These are phyloP conservation scores for Lantana camara DNA, from an alignment of 257 asterid species.

Conservation along the genomic window DNA sequence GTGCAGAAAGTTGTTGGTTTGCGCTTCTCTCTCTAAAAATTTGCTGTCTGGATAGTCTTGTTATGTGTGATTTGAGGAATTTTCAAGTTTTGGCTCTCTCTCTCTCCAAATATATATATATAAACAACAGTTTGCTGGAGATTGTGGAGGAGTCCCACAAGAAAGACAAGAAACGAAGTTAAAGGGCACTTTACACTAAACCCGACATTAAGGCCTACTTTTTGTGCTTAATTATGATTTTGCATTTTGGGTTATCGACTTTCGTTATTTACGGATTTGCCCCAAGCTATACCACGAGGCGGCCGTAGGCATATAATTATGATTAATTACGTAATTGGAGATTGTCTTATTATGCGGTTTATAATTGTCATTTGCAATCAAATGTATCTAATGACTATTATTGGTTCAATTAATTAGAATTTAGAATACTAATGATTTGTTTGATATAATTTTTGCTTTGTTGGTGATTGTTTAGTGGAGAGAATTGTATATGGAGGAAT, in stretches of 20 bases:
- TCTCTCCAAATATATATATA: background rate
- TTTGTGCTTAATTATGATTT: constrained; percentile 16
- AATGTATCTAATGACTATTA: background rate
- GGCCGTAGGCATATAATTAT: background rate
- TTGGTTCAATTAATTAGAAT: background rate
- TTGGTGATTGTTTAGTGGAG: too few relatives aligned
- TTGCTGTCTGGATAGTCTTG: constrained; percentile 26
- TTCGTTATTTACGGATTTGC: constrained; percentile 20
- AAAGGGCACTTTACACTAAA: constrained; percentile 41
- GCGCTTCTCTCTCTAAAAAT: constrained; percentile 39
- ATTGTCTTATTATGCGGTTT: constrained; percentile 3
- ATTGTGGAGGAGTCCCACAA: constrained; percentile 35
- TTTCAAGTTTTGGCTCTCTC: constrained; percentile 37
- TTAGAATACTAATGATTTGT: background rate
- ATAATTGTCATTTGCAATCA: background rate
- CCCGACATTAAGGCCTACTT: constrained; percentile 38
- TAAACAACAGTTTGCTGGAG: constrained; percentile 21
- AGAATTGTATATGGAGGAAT: too few relatives aligned
- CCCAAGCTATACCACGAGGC: background rate
- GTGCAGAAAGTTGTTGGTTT: constrained; percentile 5
- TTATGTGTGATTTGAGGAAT: constrained; percentile 21
- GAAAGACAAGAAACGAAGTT: constrained; percentile 22
- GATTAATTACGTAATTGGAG: constrained; percentile 8
- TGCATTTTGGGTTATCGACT: constrained; percentile 9
- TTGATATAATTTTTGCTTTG: background rate